Base-by-base conservation (phyloP, 2,329 filamentous ascomycete genomes). In the Apiospora kogelbergensis region DNA sequence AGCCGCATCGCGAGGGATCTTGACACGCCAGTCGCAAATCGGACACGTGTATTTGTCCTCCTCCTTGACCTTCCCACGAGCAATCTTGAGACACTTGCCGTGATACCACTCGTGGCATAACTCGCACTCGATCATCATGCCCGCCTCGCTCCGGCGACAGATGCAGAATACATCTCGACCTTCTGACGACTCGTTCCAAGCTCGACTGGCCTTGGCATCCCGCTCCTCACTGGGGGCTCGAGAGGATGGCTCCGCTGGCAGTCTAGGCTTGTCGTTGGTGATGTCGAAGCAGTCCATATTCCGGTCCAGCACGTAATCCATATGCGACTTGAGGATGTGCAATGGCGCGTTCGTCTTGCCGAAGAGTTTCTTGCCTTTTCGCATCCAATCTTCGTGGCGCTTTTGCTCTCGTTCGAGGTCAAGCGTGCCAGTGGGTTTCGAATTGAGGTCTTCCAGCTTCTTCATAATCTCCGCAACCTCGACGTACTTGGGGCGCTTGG, bases 111-210 rank as follows among this genome's bases (percentile, higher is more conserved):
- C 96, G 76, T 98, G 95, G 80, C 96, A 99, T 46, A 98, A 86
- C 79, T 98, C 96, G 79, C 96, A 99, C 81, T 99, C 96, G 75
- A 99, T 98, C 96, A 99, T 99, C 92, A 98, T 97, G 66, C 96
- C 96, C 45, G 95, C 94, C 80, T 99, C 96, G 7, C 94, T 89
- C 72, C 91, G 93, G 70, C 96, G 90, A 81, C 96, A 99, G 73
- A 99, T 97, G 80, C 96, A 99, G 79, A 98, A 99, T 0, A 98
- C 95, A 78, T 98, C 95, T 44, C 88, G 81, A 68, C 86, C 86
- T 41, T 82, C 90, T 77, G 84, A 87, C 75, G 65, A 37, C 33
- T 66, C 65, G 20, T 92, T 86, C 86, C 83, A 91, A n/a, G 75
- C 71, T 73, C 81, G 87, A 70, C 79, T 85, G 67, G 81, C 77